Evolutionary conservation across 768 basidiomycete genomes (phyloP).

Genomic region (Tephrocybe rancida): DNA sequence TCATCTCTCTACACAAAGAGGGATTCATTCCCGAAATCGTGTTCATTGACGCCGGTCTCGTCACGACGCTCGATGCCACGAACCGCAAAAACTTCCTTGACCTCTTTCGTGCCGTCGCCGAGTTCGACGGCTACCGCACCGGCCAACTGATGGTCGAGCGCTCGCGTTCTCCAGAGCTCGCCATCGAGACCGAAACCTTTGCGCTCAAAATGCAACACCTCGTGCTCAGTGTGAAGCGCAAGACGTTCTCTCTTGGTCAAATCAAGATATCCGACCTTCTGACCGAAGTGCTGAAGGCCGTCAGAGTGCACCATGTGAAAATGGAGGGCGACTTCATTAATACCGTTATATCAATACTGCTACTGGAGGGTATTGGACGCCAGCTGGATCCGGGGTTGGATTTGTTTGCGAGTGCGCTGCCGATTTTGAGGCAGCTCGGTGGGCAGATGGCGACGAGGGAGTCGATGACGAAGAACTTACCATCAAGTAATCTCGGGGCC

Average conservation of each 20-base stretch:
- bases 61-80: constrained; percentile 80
- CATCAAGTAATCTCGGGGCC: constrained; percentile 75
- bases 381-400: constrained; percentile 92
- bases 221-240: constrained; percentile 89
- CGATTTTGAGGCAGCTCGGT: constrained; percentile 90
- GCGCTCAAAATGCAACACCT: constrained; percentile 98
- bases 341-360: constrained; percentile 90
- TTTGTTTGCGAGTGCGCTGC: constrained; percentile 93
- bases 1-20: constrained; percentile 57
- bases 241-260: constrained; percentile 96
- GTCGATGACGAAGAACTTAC: constrained; percentile 55
- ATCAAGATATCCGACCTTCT: constrained; percentile 95
- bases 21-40: constrained; percentile 95
- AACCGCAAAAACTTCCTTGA: constrained; percentile 95
- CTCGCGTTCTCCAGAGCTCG: constrained; percentile 88
- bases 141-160: constrained; percentile 97
- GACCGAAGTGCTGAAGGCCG: constrained; percentile 83
- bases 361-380: constrained; percentile 95
- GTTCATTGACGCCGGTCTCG: constrained; percentile 95
- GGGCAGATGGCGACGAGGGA: constrained; percentile 84
- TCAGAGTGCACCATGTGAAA: constrained; percentile 93
- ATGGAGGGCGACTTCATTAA: constrained; percentile 99
- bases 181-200: constrained; percentile 91
- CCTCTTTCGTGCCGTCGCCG: constrained; percentile 92
- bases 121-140: constrained; percentile 95